These are phyloP conservation scores for Uromyces viciae-fabae DNA, from an alignment of 1,284 basidiomycete genomes.

Conservation along the genomic window DNA sequence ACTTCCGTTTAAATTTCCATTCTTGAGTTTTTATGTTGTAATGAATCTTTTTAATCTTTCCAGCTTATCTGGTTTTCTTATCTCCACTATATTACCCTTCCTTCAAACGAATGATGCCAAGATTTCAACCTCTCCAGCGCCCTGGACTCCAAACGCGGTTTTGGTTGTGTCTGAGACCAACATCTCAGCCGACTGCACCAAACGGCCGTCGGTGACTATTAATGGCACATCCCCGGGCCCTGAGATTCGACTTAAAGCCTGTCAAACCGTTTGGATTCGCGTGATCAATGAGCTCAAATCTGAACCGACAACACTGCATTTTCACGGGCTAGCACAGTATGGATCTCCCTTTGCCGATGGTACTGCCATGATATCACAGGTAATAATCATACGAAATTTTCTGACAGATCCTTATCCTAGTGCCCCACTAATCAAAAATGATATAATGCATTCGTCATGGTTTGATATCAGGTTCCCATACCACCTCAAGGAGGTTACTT, in stretches of 20 bases:
- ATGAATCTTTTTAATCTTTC: neutral
- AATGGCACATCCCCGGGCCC: constrained; percentile 40
- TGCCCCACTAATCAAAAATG: neutral
- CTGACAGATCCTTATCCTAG: neutral
- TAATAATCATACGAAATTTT: neutral
- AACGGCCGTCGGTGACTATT: constrained; percentile 20
- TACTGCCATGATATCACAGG: constrained; percentile 20
- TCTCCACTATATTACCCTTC: neutral
- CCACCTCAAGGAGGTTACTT: constrained; percentile 21
- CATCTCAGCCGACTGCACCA: constrained; percentile 21
- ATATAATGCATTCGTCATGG: neutral
- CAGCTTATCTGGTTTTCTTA: neutral
- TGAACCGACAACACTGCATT: constrained; percentile 33
- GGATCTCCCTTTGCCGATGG: constrained; percentile 44
- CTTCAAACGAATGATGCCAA: neutral
- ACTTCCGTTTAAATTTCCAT: no score
- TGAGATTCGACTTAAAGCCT: constrained; percentile 24
- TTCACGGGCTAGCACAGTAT: constrained; percentile 39
- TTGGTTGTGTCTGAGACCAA: constrained; percentile 6
- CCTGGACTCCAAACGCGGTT: constrained; percentile 25
- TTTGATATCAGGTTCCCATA: constrained; percentile 25
- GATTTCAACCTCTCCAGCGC: neutral
- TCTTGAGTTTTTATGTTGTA: no score
- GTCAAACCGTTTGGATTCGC: constrained; percentile 38
- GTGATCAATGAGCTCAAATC: constrained; percentile 36